Percentiles rank a stretch among this genome's conserved stretches.
phyloP scores from a whole-genome alignment of 116 monocot species.

The Papilionanthe hybrid region DNA sequence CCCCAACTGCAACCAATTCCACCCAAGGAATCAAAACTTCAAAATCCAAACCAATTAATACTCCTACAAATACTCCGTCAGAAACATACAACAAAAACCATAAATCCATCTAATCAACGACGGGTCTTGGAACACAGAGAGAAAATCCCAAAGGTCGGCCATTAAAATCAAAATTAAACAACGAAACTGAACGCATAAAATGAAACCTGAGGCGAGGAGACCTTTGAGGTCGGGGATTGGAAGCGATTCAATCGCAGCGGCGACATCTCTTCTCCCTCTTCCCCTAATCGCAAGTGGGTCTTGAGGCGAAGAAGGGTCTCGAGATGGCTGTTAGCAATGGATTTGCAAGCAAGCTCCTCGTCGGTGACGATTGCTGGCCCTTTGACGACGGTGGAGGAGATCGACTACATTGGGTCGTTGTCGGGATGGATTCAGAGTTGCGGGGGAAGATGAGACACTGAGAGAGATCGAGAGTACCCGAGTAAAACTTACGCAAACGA shows the following conservation, averaged over 20 bases:
- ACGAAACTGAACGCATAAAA: background rate
- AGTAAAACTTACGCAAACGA: too few species aligned
- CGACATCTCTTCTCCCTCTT: slow-evolving; percentile 1
- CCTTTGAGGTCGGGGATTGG: background rate
- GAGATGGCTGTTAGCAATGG: too few species aligned
- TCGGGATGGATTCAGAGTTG: too few species aligned
- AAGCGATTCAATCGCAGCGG: background rate
- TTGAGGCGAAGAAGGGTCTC: background rate
- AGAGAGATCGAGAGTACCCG: too few species aligned
- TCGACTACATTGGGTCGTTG: too few species aligned
- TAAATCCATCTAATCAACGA: background rate
- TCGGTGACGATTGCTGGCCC: too few species aligned
- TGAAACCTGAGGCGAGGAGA: background rate
- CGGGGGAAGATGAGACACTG: too few species aligned
- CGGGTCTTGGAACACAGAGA: background rate
- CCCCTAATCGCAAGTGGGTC: background rate
- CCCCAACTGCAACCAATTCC: background rate
- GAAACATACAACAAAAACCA: background rate
- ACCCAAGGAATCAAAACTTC: background rate
- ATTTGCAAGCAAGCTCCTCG: too few species aligned
- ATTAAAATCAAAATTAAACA: background rate
- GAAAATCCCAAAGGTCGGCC: background rate
- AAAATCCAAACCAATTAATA: background rate
- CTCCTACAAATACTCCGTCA: background rate
- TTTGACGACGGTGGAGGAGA: too few species aligned